Base-by-base conservation (phyloP, 1,284 basidiomycete genomes). In the Apiotrichum gracile region DNA sequence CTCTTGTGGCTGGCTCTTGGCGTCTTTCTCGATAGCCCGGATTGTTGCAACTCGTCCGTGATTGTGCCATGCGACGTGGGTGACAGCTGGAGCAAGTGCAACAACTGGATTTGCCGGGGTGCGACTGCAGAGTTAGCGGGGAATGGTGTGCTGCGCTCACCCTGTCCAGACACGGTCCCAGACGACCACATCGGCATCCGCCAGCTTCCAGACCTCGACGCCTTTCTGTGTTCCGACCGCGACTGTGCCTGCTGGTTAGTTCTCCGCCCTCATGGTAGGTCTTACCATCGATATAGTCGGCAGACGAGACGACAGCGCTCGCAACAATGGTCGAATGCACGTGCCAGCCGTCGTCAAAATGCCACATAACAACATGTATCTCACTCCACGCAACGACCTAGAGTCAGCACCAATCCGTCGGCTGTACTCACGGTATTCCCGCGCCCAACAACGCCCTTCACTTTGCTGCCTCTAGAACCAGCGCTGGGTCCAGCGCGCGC, bases 381-480 rank as follows among this genome's bases (percentile, higher is more conserved):
- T 61, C 66, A 38, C 63, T 65, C 70, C 70, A 74, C 0, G 71
- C 70, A 3, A 72, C 55, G 22, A 74, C 62, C 72, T 74, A 41
- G 17, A 7, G 43, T 52, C 14, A 58, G 49, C 12, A 19, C 26
- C 10, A 4, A 34, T 45, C 14, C 19, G 27, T 5, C 19, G 14
- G 12, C 6, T 8, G 0, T 0, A 52, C 68, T 54, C 47, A 72
- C 70, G 47, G 65, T 49, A 19, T 53, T 54, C 3, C 56, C 61
- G 1, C 45, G 29, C 14, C 59, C 58, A n/a, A 51, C 49, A 5
- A 73, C 65, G 4, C 71, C 71, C 34, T 55, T 39, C 5, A 72
- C 69, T 6, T 21, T 61, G 51, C 6, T 56, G 54, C 6, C 27
- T 35, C 9, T 54, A 7, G 12, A 12, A 14, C 12, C 16, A 19